These are phyloP conservation scores for Davidsoniella virescens DNA, from an alignment of 2,329 filamentous ascomycete species.

Conservation along the genomic window DNA sequence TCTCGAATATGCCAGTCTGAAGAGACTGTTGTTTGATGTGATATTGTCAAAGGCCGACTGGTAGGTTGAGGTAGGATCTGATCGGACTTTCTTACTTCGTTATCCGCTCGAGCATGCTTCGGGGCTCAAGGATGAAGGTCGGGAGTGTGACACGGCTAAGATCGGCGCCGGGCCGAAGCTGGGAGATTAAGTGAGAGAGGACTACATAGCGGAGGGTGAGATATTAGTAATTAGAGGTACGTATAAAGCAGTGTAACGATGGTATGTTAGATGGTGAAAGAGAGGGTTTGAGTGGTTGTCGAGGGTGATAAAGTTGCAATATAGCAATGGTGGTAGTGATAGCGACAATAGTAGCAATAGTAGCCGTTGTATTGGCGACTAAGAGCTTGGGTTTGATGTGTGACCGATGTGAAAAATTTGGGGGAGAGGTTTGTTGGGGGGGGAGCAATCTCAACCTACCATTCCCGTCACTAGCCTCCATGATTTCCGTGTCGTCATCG, in stretches of 20 bases:
- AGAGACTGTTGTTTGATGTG: not conserved
- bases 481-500: slow-evolving; percentile 57
- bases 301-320: too few relatives aligned
- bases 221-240: not conserved
- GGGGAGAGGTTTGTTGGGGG: not conserved
- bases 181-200: slow-evolving; percentile 91
- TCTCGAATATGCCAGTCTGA: not conserved
- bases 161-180: slow-evolving; percentile 87
- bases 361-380: too few relatives aligned
- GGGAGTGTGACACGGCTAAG: slow-evolving; percentile 86
- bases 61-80: slow-evolving; percentile 13
- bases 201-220: slow-evolving; percentile 37
- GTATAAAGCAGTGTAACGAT: too few relatives aligned
- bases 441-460: slow-evolving; percentile 36
- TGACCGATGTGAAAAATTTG: not conserved
- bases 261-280: too few relatives aligned
- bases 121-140: slow-evolving; percentile 93
- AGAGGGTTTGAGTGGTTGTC: too few relatives aligned
- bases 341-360: too few relatives aligned
- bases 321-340: too few relatives aligned
- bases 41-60: not conserved
- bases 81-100: slow-evolving; percentile 55
- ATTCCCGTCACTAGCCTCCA: slow-evolving; percentile 89
- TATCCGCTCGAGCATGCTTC: slow-evolving; percentile 95
- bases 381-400: too few relatives aligned